Evolutionary conservation across 257 asterid genomes (phyloP).

Genomic region (Schizonepeta tenuifolia): DNA sequence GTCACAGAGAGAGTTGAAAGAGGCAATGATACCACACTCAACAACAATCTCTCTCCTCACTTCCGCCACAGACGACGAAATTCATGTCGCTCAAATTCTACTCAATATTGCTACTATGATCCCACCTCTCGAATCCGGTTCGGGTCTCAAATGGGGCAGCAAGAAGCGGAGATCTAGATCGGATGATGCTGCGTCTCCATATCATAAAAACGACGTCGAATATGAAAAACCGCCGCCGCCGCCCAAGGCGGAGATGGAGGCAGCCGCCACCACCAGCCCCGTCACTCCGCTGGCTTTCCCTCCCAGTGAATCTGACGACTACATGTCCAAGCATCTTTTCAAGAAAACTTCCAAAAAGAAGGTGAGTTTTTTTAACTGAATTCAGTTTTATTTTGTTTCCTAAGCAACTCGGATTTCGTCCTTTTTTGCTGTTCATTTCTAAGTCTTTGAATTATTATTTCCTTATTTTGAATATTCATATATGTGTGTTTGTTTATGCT

Average conservation of each 20-base stretch:
- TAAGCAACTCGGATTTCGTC: neutral
- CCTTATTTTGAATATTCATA: too few relatives aligned
- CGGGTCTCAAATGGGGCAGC: slow-evolving; percentile 40
- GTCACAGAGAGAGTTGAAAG: neutral
- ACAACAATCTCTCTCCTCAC: neutral
- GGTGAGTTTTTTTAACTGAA: slow-evolving; percentile 33
- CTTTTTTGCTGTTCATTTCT: too few relatives aligned
- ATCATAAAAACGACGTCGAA: slow-evolving; percentile 1
- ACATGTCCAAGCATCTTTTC: slow-evolving; percentile 32
- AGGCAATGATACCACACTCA: slow-evolving; percentile 11
- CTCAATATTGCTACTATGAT: slow-evolving; percentile 39
- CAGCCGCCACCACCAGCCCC: slow-evolving; percentile 51
- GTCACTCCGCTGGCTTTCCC: slow-evolving; percentile 62
- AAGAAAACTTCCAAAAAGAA: slow-evolving; percentile 35
- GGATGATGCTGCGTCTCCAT: neutral
- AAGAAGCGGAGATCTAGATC: slow-evolving; percentile 51
- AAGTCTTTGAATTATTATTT: too few relatives aligned
- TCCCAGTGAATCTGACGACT: slow-evolving; percentile 58
- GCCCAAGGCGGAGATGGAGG: slow-evolving; percentile 27
- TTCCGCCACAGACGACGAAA: slow-evolving; percentile 42
- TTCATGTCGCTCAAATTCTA: slow-evolving; percentile 46
- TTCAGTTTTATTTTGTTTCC: neutral
- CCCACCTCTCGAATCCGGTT: neutral
- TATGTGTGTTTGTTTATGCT: too few relatives aligned
- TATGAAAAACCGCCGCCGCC: neutral